Base-by-base conservation (phyloP, 257 asterid species). In the Capsicum chinense region DNA sequence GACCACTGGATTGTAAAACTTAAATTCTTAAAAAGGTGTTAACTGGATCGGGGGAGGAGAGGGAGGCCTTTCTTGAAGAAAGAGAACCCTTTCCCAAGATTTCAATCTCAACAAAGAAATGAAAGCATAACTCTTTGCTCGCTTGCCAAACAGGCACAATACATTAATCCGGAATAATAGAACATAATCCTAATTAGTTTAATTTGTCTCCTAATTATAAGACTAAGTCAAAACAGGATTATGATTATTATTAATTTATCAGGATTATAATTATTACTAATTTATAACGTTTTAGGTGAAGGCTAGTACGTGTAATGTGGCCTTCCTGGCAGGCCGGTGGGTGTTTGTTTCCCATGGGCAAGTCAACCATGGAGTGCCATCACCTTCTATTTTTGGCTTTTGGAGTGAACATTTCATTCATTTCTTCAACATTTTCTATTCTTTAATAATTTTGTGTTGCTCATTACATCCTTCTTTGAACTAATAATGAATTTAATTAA, bases 311-410 rank as follows among this genome's bases (percentile, higher is more conserved):
- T 26, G 63, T 10, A 78, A 78, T 78, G 81, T 26, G 64, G 50
- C 81, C 48, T 54, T 78, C 64, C 81, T 78, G 81, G 50, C 64
- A 7, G 3, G 50, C 64, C 9, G 63, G 50, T 52, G 15, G 64
- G 26, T 54, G 81, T 50, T 73, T 47, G 58, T 47, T 47, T 74
- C 12, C 60, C 60, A 74, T 13, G 62, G 44, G 81, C 62, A 8
- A 78, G 81, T 78, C 81, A 78, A 78, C 82, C 42, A 54, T 78
- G 82, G 50, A 71, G 79, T 47, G 79, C 56, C 79, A 71, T 5
- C 10, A 44, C 50, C 60, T 78, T 78, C 82, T 78, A 54, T 7
- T 78, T 78, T 78, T 78, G 82, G 64, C 82, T 33, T 54, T 78
- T 78, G 48, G 64, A 78, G 50, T 26, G 48, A 54, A 54, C 50